These are phyloP conservation scores for Bryopsis sp. DNA, from an alignment of 139 green algal genomes.

Conservation along the genomic window DNA sequence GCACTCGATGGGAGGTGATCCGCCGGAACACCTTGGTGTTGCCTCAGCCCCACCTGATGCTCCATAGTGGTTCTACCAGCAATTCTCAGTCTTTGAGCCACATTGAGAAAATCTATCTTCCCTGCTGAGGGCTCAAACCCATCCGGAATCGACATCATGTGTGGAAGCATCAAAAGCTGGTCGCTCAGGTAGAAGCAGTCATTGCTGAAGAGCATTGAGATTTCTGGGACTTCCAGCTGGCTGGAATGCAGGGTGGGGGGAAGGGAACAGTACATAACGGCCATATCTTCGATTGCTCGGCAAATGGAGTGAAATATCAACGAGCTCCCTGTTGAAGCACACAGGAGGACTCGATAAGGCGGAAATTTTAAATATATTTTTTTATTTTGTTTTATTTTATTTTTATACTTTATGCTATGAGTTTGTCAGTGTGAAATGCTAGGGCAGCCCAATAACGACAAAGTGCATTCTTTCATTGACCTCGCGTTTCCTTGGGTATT, in stretches of 20 bases:
- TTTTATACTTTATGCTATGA: too few species aligned
- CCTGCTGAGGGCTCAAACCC: not conserved
- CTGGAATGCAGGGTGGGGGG: not conserved
- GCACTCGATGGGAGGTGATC: not conserved
- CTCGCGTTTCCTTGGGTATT: not conserved
- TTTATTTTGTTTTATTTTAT: too few species aligned
- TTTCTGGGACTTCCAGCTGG: constrained; percentile 11
- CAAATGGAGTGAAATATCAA: not conserved
- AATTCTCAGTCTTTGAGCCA: not conserved
- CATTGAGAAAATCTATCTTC: constrained; percentile 11
- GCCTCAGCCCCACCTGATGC: not conserved
- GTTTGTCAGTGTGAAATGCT: too few species aligned
- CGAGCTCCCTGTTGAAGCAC: not conserved
- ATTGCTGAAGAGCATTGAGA: constrained; percentile 8
- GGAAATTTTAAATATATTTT: too few species aligned
- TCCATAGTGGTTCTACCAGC: not conserved
- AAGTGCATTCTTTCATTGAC: not conserved
- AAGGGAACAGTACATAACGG: not conserved
- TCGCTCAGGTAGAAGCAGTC: constrained; percentile 12
- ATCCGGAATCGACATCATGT: not conserved
- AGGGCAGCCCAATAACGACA: not conserved
- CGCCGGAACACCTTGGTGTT: not conserved
- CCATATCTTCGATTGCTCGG: constrained; percentile 10
- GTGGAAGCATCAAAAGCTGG: constrained; percentile 5
- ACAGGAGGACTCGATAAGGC: not conserved